Percentiles rank a stretch among this genome's conserved stretches.
Evolutionary conservation across 1,284 basidiomycete species (phyloP).

Genomic region (Irpex sp.): DNA sequence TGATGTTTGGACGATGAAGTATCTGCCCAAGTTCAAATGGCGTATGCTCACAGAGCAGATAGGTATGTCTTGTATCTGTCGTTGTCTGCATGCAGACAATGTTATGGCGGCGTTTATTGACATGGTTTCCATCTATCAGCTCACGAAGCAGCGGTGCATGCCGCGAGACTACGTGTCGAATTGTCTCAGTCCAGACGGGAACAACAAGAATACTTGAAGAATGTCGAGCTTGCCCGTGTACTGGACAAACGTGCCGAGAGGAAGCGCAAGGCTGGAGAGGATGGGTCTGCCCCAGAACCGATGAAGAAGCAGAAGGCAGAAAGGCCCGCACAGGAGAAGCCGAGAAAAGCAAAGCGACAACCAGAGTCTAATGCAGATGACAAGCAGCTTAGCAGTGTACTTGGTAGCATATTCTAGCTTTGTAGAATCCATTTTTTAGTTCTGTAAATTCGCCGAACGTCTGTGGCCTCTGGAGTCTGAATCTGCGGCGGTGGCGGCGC

Average conservation of each 20-base stretch:
- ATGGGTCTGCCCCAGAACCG: slow-evolving; percentile 4
- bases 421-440: background rate
- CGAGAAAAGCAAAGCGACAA: slow-evolving; percentile 23
- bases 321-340: slow-evolving; percentile 26
- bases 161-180: slow-evolving; percentile 85
- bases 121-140: slow-evolving; percentile 42
- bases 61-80: slow-evolving; percentile 52
- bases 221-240: slow-evolving; percentile 93
- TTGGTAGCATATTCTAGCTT: slow-evolving; percentile 50
- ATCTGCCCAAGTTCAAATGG: slow-evolving; percentile 98
- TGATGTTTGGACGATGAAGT: slow-evolving; percentile 99
- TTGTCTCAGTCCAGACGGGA: slow-evolving; percentile 85
- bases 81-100: background rate
- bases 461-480: too few relatives aligned
- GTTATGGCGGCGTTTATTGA: background rate
- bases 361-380: slow-evolving; percentile 16
- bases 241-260: slow-evolving; percentile 81
- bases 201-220: slow-evolving; percentile 90
- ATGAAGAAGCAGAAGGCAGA: slow-evolving; percentile 28
- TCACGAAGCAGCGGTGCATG: slow-evolving; percentile 87
- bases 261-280: slow-evolving; percentile 35
- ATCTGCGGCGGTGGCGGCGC: background rate
- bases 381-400: slow-evolving; percentile 40
- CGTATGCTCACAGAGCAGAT: slow-evolving; percentile 98
- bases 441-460: background rate